Evolutionary conservation across 495 filamentous ascomycete genomes (phyloP).

Genomic region (Baudoinia panamericana): DNA sequence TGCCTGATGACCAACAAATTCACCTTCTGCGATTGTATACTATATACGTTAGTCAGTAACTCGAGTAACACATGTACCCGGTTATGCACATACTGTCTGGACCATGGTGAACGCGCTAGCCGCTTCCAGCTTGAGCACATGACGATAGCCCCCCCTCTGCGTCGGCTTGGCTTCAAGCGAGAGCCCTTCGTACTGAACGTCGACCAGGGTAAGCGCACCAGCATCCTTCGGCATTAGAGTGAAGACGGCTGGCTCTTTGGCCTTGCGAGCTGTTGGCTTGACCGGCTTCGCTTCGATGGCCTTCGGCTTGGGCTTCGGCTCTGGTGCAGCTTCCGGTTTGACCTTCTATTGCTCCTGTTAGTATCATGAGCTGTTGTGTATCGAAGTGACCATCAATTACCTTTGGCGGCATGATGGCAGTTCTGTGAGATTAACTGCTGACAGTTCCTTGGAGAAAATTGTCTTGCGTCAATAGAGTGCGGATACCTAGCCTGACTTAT

Average conservation of each 20-base stretch:
- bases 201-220: constrained; percentile 9
- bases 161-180: constrained; percentile 3
- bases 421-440: too few species aligned
- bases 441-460: too few species aligned
- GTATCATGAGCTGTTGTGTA: not conserved
- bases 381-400: too few species aligned
- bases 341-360: not conserved
- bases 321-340: constrained; percentile 5
- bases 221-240: constrained; percentile 1
- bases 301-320: constrained; percentile 3
- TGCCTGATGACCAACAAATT: constrained; percentile 13
- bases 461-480: too few species aligned
- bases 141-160: constrained; percentile 6
- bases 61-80: not conserved
- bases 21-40: constrained; percentile 11
- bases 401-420: constrained; percentile 5
- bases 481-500: too few species aligned
- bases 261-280: constrained; percentile 10
- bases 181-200: constrained; percentile 10
- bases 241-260: constrained; percentile 7
- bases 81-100: constrained; percentile 13
- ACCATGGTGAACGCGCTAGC: constrained; percentile 9
- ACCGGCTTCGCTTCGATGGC: not conserved
- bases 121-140: constrained; percentile 14
- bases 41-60: not conserved